phyloP scores from a whole-genome alignment of 495 filamentous ascomycete genomes.

The Choiromyces venosus region DNA sequence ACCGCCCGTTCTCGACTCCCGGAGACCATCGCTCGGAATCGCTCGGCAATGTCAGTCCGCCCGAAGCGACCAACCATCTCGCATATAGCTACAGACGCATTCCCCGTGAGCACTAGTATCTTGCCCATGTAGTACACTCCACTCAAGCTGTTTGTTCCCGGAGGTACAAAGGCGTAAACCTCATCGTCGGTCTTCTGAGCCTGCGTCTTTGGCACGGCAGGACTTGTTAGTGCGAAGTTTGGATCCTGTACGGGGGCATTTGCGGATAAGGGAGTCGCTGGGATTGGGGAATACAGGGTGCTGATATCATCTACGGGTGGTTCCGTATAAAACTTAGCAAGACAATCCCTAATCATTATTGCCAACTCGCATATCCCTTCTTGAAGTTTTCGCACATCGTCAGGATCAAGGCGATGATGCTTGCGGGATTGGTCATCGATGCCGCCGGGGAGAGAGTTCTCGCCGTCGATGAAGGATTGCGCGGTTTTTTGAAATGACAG shows the following conservation, averaged over 20 bases:
- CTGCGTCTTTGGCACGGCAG: conserved; percentile 17
- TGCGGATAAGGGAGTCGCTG: conserved; percentile 56
- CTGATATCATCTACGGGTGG: conserved; percentile 86
- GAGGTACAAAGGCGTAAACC: conserved; percentile 94
- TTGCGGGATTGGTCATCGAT: conserved; percentile 76
- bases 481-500: conserved; percentile 91
- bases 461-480: conserved; percentile 83
- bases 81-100: conserved; percentile 81
- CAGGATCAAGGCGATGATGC: conserved; percentile 73
- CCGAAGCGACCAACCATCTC: conserved; percentile 58
- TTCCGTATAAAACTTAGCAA: conserved; percentile 78
- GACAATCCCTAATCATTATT: conserved; percentile 69
- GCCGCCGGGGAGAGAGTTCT: conserved; percentile 68
- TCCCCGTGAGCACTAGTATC: conserved; percentile 71
- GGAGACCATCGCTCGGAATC: conserved; percentile 64
- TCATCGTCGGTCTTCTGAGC: conserved; percentile 59
- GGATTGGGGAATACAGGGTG: conserved; percentile 70
- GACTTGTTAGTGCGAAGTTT: conserved; percentile 17
- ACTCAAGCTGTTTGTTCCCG: conserved; percentile 80
- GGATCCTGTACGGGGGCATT: conserved; percentile 43
- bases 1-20: conserved; percentile 77
- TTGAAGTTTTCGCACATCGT: conserved; percentile 65
- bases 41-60: conserved; percentile 55
- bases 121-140: conserved; percentile 79
- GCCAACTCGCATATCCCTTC: conserved; percentile 74